Base-by-base conservation (phyloP, 441 rosid genomes). In the Erysimum cheiri region DNA sequence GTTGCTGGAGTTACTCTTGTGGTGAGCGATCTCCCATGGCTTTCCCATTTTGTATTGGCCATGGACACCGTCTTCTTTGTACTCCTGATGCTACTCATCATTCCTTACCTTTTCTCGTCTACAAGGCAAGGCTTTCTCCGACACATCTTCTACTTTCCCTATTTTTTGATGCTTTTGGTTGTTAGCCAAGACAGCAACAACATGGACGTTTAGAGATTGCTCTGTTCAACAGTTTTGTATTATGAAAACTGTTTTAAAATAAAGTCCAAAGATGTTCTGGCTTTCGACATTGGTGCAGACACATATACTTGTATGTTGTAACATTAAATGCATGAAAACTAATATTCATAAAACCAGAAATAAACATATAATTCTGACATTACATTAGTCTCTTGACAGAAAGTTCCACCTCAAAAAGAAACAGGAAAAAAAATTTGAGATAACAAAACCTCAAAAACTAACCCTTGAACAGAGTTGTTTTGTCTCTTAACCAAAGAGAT, bases 401-500 rank as follows among this genome's bases (percentile, higher is more conserved):
- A 61, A 44, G 47, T 13, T 29, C 4, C 3, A 58, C 4, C 46
- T 24, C 64, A 9, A 19, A 15, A 75, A 35, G 22, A 41, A 41
- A 32, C 41, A 55, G 26, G 7, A 4, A 17, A 33, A 4, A 63
- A 2, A 8, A 28, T 9, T 10, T 10, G 41, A 48, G 70, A 49
- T 60, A 36, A 3, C 47, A 53, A 28, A 35, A 64, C 60, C 55
- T 33, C 67, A 72, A 17, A 62, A 59, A 37, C 74, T 61, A 73
- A 24, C 28, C 62, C 26, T 9, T 39, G 7, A 29, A 43, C 36
- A 17, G 59, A 47, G 61, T 58, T 6, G 29, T 8, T 49, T 1
- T 2, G 9, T 57, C 56, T 58, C 64, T 83, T 84, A 89, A 80
- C 87, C 92, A 28, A 89, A 89, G 54, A 89, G 85, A 10, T 87